A percentile compares a stretch with the other conserved stretches of the same genome.
Evolutionary conservation across 108 stramenopile genomes (phyloP).

Genomic region (Ochromonas danica): DNA sequence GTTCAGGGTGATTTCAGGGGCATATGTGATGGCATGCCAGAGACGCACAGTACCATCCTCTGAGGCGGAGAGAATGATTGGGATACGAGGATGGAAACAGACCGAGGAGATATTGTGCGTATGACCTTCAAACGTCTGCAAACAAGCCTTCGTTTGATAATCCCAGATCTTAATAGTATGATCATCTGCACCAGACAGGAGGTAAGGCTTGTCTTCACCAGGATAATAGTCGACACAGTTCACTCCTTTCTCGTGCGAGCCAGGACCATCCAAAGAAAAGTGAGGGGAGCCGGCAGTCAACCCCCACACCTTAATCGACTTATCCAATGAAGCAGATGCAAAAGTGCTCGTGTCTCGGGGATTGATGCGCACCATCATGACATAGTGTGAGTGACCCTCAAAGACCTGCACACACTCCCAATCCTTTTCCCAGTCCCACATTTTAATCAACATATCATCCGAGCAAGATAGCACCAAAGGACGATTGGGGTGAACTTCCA

Average conservation of each 20-base stretch:
- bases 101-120: conserved; percentile 92
- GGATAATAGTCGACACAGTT: conserved; percentile 99
- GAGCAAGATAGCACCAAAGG: conserved; percentile 81
- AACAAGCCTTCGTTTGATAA: conserved; percentile 68
- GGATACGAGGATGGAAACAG: conserved; percentile 94
- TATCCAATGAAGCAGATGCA: conserved; percentile 90
- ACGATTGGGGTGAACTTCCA: conserved; percentile 86
- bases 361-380: conserved; percentile 99
- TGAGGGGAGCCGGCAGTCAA: conserved; percentile 79
- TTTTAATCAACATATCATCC: conserved; percentile 97
- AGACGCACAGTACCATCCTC: conserved; percentile 97
- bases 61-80: conserved; percentile 87
- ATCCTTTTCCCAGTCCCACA: conserved; percentile 93
- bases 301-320: conserved; percentile 95
- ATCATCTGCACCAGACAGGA: conserved; percentile 95
- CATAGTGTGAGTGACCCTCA: conserved; percentile 97
- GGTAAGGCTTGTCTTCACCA: conserved; percentile 95
- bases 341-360: conserved; percentile 98
- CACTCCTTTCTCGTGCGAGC: conserved; percentile 88
- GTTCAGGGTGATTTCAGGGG: conserved; percentile 94
- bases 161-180: conserved; percentile 93
- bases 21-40: conserved; percentile 96
- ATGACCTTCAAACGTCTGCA: conserved; percentile 96
- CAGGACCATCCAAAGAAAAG: conserved; percentile 83
- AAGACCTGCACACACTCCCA: conserved; percentile 78